phyloP scores from a whole-genome alignment of 108 stramenopile genomes.

The Conticribra weissflogii region DNA sequence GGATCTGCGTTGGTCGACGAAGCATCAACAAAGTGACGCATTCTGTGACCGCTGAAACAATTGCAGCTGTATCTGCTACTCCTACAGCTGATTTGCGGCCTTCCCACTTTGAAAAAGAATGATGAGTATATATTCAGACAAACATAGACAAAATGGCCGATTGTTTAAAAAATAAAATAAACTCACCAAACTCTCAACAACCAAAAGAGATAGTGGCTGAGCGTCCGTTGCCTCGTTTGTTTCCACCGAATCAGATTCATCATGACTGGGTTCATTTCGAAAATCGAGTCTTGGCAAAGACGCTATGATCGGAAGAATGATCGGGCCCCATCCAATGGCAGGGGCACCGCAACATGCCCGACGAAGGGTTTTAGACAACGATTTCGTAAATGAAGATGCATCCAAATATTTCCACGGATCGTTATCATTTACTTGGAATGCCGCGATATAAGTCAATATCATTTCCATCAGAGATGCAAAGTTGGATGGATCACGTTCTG shows the following conservation, averaged over 20 bases:
- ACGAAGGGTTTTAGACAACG: conserved; percentile 62
- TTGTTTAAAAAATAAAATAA: background rate
- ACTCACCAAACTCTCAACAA: conserved; percentile 48
- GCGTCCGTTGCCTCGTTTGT: conserved; percentile 1
- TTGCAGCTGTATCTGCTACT: conserved; percentile 48
- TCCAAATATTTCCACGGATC: conserved; percentile 25
- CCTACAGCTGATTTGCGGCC: conserved; percentile 57
- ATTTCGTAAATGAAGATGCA: conserved; percentile 47
- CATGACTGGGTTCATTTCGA: background rate
- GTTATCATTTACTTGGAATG: conserved; percentile 9
- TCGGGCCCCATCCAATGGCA: conserved; percentile 65
- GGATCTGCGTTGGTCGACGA: conserved; percentile 16
- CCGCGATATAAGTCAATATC: conserved; percentile 54
- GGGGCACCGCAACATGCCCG: conserved; percentile 74
- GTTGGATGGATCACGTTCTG: conserved; percentile 74
- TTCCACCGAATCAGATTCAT: background rate
- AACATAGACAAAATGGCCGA: background rate
- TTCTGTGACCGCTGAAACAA: conserved; percentile 72
- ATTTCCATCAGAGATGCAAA: conserved; percentile 64
- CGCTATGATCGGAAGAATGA: conserved; percentile 73
- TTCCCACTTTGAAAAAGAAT: conserved; percentile 53
- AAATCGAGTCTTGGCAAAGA: conserved; percentile 30
- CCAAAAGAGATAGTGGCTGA: conserved; percentile 16
- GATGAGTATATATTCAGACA: conserved; percentile 1
- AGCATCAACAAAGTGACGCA: conserved; percentile 67